These are phyloP conservation scores for Coemansia sp. DNA, from an alignment of 192 early-diverging fungal genomes.

Conservation along the genomic window DNA sequence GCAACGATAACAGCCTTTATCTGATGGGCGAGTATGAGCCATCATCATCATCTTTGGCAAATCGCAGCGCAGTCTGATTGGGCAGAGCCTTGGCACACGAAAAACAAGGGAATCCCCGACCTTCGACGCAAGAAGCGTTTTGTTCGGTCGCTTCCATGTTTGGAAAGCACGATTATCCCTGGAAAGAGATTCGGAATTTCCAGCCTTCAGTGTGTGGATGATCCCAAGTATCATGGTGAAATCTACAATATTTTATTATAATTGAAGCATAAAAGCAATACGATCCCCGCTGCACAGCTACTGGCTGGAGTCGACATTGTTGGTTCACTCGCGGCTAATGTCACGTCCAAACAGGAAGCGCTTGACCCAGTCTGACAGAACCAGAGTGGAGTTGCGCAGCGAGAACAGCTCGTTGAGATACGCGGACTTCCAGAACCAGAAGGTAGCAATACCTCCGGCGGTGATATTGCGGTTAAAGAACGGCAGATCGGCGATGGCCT, in stretches of 20 bases:
- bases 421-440: constrained; percentile 78
- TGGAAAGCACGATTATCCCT: not conserved
- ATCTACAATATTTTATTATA: constrained; percentile 1
- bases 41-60: constrained; percentile 6
- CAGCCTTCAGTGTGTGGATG: not conserved
- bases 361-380: constrained; percentile 91
- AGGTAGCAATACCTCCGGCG: constrained; percentile 69
- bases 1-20: not conserved
- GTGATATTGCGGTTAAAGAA: constrained; percentile 68
- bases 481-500: constrained; percentile 94
- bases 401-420: constrained; percentile 83
- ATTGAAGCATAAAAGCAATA: not conserved
- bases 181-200: not conserved
- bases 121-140: not conserved
- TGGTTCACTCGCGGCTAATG: constrained; percentile 80
- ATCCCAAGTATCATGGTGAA: not conserved
- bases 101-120: not conserved
- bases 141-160: not conserved
- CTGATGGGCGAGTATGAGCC: not conserved
- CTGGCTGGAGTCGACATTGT: not conserved
- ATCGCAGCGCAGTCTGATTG: not conserved
- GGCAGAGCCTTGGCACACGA: not conserved
- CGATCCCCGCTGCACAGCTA: not conserved
- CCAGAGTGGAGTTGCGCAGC: constrained; percentile 78
- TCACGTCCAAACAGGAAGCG: constrained; percentile 89